These are phyloP conservation scores for Cercospora zeae-maydis DNA, from an alignment of 2,329 filamentous ascomycete genomes.

Conservation along the genomic window DNA sequence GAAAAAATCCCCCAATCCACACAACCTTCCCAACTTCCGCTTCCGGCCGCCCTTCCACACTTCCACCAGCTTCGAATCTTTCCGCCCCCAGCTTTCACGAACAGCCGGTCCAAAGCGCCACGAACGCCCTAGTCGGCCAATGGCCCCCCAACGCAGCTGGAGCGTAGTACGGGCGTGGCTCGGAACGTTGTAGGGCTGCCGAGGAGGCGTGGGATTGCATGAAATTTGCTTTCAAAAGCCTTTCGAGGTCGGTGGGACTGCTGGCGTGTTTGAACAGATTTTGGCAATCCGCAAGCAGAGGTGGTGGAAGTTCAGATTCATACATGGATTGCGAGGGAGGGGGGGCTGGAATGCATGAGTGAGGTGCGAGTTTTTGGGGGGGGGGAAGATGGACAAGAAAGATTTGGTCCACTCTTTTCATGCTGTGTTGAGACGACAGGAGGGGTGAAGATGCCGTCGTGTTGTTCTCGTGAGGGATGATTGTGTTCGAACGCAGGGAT, in stretches of 20 bases:
- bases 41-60: background rate
- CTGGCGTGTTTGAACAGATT: accelerated
- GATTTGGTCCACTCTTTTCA: no score
- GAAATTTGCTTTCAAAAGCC: background rate
- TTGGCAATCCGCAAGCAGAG: background rate
- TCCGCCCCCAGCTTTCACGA: background rate
- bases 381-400: background rate
- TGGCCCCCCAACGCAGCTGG: background rate
- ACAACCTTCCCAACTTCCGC: background rate
- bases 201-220: background rate
- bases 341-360: background rate
- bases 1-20: background rate
- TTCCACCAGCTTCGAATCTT: background rate
- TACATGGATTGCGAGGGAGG: background rate
- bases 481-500: no score
- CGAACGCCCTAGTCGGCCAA: background rate
- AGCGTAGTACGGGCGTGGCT: background rate
- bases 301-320: no score
- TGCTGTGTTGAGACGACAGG: no score
- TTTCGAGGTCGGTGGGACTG: background rate
- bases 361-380: background rate
- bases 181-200: background rate
- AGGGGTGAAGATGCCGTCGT: background rate
- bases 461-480: no score
- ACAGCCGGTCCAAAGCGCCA: background rate